Evolutionary conservation across 495 filamentous ascomycete genomes (phyloP), one percentile per base, ranked within the genome.

Genomic region (Chaetomidium leptoderma): DNA sequence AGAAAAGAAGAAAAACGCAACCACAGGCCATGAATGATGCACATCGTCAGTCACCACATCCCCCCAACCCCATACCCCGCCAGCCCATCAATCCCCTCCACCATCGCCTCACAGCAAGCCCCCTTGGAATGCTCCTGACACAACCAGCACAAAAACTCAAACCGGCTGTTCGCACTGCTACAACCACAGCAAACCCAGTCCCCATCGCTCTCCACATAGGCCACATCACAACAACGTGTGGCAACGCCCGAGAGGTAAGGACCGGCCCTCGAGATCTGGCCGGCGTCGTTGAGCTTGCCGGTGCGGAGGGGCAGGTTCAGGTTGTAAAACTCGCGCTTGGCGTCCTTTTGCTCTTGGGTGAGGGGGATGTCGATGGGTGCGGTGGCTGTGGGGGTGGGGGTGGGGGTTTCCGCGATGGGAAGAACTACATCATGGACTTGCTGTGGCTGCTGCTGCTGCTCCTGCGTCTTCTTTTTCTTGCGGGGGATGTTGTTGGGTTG

Each of bases 111-210:
- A 23, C 61, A 60, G 5, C 42, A 51, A 14, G 0, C 2, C 9
- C 21, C 17, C 47, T 53, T 60, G 7, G 6, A 6, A 27, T 61
- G 58, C 21, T 5, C 21, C 32, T 29, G 14, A 26, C 61, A 63
- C 16, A 8, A 3, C n/a, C 35, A 32, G 49, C 61, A 61, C 10
- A 32, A 1, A 13, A 58, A 57, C 48, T 54, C 58, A 23, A n/a
- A 61, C 35, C 24, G 16, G 8, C 23, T 26, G 36, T 57, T 61
- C 0, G 29, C 10, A 9, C 10, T 8, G n/a, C 10, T 14, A 14
- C 61, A 63, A n/a, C n/a, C n/a, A 11, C 61, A 63, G 58, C 61
- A 63, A 21, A 45, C 57, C 61, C 61, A 61, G 27, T 17, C 14
- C 11, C 21, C 17, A 27, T 46, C 26, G 23, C 3, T 5, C 24